Evolutionary conservation across 2,329 filamentous ascomycete genomes (phyloP).

Genomic region (Aspergillus cejpii): DNA sequence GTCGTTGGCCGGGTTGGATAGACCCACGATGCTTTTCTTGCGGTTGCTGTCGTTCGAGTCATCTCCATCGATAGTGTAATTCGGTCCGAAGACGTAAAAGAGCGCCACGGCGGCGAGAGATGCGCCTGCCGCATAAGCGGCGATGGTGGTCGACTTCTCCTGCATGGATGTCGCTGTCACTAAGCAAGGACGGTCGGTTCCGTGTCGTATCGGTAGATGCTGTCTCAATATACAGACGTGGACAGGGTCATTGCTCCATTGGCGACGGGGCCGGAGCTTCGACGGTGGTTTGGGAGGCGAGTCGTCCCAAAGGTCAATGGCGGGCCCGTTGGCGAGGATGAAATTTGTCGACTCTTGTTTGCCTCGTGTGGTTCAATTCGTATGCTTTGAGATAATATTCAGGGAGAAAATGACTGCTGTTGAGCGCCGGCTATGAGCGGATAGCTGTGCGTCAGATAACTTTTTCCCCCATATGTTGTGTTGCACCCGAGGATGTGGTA

Average conservation of each 20-base stretch:
- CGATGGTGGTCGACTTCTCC: constrained; percentile 73
- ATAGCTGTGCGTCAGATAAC: not conserved
- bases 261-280: not conserved
- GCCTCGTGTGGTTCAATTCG: not conserved
- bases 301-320: not conserved
- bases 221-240: not conserved
- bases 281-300: not conserved
- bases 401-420: not conserved
- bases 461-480: not conserved
- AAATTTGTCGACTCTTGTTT: not conserved
- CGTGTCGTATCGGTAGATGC: not conserved
- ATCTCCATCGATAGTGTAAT: constrained; percentile 86
- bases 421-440: not conserved
- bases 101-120: constrained; percentile 90
- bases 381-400: not conserved
- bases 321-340: not conserved
- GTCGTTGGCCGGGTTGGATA: constrained; percentile 87
- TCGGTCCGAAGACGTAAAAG: constrained; percentile 97
- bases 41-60: constrained; percentile 54
- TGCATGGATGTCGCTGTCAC: constrained; percentile 53
- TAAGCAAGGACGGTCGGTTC: not conserved
- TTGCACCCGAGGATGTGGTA: not conserved
- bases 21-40: constrained; percentile 82
- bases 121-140: constrained; percentile 89
- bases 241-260: not conserved